Evolutionary conservation across 108 stramenopile species (phyloP), one percentile per base, ranked within the genome.

Genomic region (Epipyxis sp.): DNA sequence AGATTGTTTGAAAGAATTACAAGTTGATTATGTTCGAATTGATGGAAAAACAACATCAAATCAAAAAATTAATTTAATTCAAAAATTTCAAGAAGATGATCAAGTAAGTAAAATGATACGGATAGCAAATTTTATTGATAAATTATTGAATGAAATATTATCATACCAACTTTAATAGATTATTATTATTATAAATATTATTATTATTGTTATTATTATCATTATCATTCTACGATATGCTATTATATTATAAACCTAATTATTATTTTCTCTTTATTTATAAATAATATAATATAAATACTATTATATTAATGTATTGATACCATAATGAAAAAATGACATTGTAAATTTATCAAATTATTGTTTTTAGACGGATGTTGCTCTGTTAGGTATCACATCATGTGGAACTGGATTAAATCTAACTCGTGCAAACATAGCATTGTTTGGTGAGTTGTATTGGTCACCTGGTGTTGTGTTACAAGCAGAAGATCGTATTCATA

Each of bases 401-500:
- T 34, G 59, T 41, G 78, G 59, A 1, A 67, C 68, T 41, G 80
- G 80, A 1, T 25, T 77, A 39, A 35, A 69, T 27, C 2, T 76
- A 20, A 80, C 59, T 1, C 20, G 40, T 2, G 80, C 80, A 0
- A 2, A 1, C 1, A 41, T 80, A 20, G 80, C 71, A 3, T 20
- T 80, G 2, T 72, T 80, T 13, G 80, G 59, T 1, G 80, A 80
- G 76, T 29, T 80, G 25, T 27, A 80, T 25, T 77, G 69, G 68
- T 0, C 39, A 0, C 42, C 76, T 27, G 80, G 69, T 1, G 13
- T 32, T 25, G 1, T 80, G 57, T 59, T 80, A 59, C 80, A 80
- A 44, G 80, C 80, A 6, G 80, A 80, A 58, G 80, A 80, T 45
- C 57, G 80, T 3, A 72, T 72, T 13, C 44, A 80, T 59, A n/a